Evolutionary conservation across 179 eudicot genomes (phyloP).

Genomic region (Silene coronaria): DNA sequence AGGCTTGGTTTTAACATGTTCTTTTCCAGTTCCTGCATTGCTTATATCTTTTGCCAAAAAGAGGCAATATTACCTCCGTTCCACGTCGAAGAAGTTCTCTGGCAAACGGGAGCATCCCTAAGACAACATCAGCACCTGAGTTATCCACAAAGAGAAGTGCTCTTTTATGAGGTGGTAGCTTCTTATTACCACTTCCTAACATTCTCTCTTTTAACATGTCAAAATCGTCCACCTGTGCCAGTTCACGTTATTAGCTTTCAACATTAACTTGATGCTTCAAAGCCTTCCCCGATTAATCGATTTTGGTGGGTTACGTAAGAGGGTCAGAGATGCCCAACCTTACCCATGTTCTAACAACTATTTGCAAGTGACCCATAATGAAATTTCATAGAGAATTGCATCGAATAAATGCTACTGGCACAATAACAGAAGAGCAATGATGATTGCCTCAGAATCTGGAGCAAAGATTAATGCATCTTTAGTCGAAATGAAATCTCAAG

Average conservation of each 20-base stretch:
- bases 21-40: background rate
- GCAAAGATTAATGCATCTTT: too few species aligned
- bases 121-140: slow-evolving; percentile 84
- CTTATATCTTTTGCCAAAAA: background rate
- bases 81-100: slow-evolving; percentile 93
- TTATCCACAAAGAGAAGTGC: slow-evolving; percentile 94
- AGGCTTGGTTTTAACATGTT: background rate
- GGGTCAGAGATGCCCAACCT: too few species aligned
- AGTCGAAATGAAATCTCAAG: too few species aligned
- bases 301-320: too few species aligned
- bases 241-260: slow-evolving; percentile 6
- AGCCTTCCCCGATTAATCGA: too few species aligned
- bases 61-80: slow-evolving; percentile 57
- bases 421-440: too few species aligned
- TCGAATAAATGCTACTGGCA: too few species aligned
- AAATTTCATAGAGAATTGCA: too few species aligned
- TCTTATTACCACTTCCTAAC: slow-evolving; percentile 55
- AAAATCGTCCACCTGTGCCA: slow-evolving; percentile 82
- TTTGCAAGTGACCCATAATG: too few species aligned
- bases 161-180: slow-evolving; percentile 59
- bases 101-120: slow-evolving; percentile 97
- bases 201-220: slow-evolving; percentile 76
- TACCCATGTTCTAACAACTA: too few species aligned
- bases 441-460: too few species aligned
- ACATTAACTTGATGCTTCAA: too few species aligned